A percentile compares a stretch with the other conserved stretches of the same genome.
Conservation (phyloP, 2,329 filamentous ascomycete genomes). For the Beauveria varroae region DNA sequence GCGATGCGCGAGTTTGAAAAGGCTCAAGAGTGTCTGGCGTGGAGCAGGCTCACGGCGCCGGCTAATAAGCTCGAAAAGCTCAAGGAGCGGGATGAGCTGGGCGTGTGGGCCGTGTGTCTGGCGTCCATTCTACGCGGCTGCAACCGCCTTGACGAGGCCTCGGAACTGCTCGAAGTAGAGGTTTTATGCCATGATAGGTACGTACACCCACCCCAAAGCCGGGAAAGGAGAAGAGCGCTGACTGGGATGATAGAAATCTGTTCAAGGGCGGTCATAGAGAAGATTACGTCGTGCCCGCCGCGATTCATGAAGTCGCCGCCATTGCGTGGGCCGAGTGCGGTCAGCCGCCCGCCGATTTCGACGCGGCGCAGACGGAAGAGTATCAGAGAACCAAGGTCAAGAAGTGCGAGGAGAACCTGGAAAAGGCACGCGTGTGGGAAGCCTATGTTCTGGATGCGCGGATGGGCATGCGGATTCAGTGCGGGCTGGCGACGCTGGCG, state of each 20-base stretch:
- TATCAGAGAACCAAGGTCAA: slow-evolving; percentile 42
- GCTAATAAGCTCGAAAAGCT: slow-evolving; percentile 34
- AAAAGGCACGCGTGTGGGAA: slow-evolving; percentile 64
- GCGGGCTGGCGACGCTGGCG: slow-evolving; percentile 56
- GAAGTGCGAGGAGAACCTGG: slow-evolving; percentile 57
- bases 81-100: slow-evolving; percentile 50
- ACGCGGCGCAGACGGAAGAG: slow-evolving; percentile 23
- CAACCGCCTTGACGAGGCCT: slow-evolving; percentile 57
- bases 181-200: slow-evolving; percentile 60
- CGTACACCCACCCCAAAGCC: slow-evolving; percentile 15
- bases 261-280: slow-evolving; percentile 58
- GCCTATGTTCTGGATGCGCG: slow-evolving; percentile 65
- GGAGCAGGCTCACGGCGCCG: slow-evolving; percentile 47
- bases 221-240: no score
- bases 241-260: slow-evolving; percentile 28
- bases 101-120: slow-evolving; percentile 58
- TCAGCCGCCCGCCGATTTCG: slow-evolving; percentile 25
- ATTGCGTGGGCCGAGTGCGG: slow-evolving; percentile 67
- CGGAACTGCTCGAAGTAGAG: slow-evolving; percentile 52
- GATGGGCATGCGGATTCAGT: slow-evolving; percentile 65
- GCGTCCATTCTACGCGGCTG: slow-evolving; percentile 60
- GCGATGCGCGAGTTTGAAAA: slow-evolving; percentile 52
- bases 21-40: slow-evolving; percentile 57
- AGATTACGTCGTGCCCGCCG: slow-evolving; percentile 65
- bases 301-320: slow-evolving; percentile 80